Base-by-base conservation (phyloP, 1,284 basidiomycete genomes). In the Thelephora terrestris region DNA sequence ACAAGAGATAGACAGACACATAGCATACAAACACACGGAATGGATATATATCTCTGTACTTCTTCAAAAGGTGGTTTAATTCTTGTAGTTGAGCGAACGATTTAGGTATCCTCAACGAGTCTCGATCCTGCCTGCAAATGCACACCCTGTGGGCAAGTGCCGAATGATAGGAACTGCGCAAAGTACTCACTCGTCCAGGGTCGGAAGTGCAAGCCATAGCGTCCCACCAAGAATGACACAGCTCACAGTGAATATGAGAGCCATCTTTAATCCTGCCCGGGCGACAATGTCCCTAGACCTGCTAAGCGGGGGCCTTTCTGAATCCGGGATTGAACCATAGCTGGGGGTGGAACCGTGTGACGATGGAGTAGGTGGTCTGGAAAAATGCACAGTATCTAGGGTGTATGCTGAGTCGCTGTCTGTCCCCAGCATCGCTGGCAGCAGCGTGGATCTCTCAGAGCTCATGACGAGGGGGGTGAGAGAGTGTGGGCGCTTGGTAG, bases 1-100 rank as follows among this genome's bases (percentile, higher is more conserved):
- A 94, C 91, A 97, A 99, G 55, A 98, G 76, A 66, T 96, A 97
- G 1, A 91, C 87, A 50, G 76, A 78, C 50, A 90, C 76, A 66
- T 90, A 92, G 65, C 87, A 92, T 39, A 91, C 64, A 50, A 91
- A 67, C 53, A 92, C 85, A 43, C 87, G 79, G 61, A 74, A 76
- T 1, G 91, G 90, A 62, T 90, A 90, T 55, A 88, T 83, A 55
- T 85, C 79, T 43, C 89, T 77, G 65, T 93, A 93, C 63, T 93
- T 93, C 71, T 92, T 92, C 51, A 94, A 74, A 14, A 94, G 73
- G 1, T 64, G 64, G 58, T 93, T 93, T 48, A 94, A 74, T 7
- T 78, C 82, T 61, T 93, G 81, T 6, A 94, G 73, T 61, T 93
- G 80, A 16, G 71, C 73, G 57, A 94, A 94, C 2, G 85, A 89